These are phyloP conservation scores for Coniosporium apollinis DNA, from an alignment of 495 filamentous ascomycete genomes.

Conservation along the genomic window DNA sequence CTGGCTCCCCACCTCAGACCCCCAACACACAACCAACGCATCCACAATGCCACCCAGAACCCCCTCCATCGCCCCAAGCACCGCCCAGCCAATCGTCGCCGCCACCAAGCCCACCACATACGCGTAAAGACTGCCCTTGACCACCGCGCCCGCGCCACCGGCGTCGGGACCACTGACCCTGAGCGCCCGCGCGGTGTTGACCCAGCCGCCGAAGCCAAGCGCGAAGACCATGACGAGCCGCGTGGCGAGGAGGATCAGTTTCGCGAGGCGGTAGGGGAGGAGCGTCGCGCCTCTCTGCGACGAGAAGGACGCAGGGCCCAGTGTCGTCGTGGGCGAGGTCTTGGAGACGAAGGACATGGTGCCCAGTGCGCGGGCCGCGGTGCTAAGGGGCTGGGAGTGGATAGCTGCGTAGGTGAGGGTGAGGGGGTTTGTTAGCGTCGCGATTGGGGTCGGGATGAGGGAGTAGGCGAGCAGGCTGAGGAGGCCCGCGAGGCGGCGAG, in stretches of 20 bases:
- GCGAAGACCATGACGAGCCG: slow-evolving; percentile 76
- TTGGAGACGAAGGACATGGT: slow-evolving; percentile 59
- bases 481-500: slow-evolving; percentile 48
- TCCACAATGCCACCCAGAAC: slow-evolving; percentile 85
- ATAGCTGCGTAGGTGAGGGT: slow-evolving; percentile 87
- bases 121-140: slow-evolving; percentile 78
- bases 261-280: slow-evolving; percentile 70
- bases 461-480: slow-evolving; percentile 50
- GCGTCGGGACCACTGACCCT: slow-evolving; percentile 33
- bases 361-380: slow-evolving; percentile 57
- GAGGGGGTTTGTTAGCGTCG: slow-evolving; percentile 73
- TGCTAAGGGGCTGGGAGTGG: slow-evolving; percentile 64
- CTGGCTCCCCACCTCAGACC: slow-evolving; percentile 59
- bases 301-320: slow-evolving; percentile 39
- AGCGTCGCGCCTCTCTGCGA: slow-evolving; percentile 28
- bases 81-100: slow-evolving; percentile 84
- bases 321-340: slow-evolving; percentile 40
- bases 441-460: slow-evolving; percentile 67
- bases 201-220: slow-evolving; percentile 92
- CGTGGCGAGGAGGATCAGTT: slow-evolving; percentile 78
- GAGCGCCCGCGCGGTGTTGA: slow-evolving; percentile 68
- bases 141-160: slow-evolving; percentile 21
- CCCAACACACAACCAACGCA: slow-evolving; percentile 84
- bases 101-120: slow-evolving; percentile 88
- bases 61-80: slow-evolving; percentile 89